These are phyloP conservation scores for Brassica nigra DNA, from an alignment of 345 rosid species.

Conservation along the genomic window DNA sequence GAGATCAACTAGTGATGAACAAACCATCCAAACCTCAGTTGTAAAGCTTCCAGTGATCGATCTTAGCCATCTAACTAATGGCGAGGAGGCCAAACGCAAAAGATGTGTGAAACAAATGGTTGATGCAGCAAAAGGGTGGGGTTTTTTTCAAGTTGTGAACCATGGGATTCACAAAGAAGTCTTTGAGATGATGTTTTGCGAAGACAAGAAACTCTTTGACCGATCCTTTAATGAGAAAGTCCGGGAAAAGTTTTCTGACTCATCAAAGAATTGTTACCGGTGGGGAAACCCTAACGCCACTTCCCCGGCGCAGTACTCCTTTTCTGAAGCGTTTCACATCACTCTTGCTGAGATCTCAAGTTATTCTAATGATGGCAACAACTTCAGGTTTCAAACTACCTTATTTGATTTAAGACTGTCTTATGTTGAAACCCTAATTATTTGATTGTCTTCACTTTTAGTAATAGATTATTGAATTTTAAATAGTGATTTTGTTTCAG, in stretches of 20 bases:
- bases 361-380: slow-evolving; percentile 35
- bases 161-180: slow-evolving; percentile 59
- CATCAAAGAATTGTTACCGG: slow-evolving; percentile 49
- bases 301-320: slow-evolving; percentile 52
- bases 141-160: slow-evolving; percentile 71
- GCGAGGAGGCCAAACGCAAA: slow-evolving; percentile 31
- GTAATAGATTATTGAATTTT: background rate
- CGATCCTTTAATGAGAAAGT: slow-evolving; percentile 53
- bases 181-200: slow-evolving; percentile 45
- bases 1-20: slow-evolving; percentile 10
- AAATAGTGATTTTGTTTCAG: background rate
- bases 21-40: background rate
- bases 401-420: slow-evolving; percentile 7
- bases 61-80: slow-evolving; percentile 38
- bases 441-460: background rate
- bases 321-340: slow-evolving; percentile 79
- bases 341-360: slow-evolving; percentile 49
- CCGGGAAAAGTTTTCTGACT: slow-evolving; percentile 38
- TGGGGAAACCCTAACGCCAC: slow-evolving; percentile 85
- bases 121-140: slow-evolving; percentile 65
- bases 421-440: slow-evolving; percentile 17
- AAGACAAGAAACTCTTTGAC: slow-evolving; percentile 52
- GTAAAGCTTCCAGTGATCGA: slow-evolving; percentile 60
- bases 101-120: slow-evolving; percentile 49
- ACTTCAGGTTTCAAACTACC: slow-evolving; percentile 46